Base-by-base conservation (phyloP, 805 yeast genomes). In the Diddensiella santjacobensis region DNA sequence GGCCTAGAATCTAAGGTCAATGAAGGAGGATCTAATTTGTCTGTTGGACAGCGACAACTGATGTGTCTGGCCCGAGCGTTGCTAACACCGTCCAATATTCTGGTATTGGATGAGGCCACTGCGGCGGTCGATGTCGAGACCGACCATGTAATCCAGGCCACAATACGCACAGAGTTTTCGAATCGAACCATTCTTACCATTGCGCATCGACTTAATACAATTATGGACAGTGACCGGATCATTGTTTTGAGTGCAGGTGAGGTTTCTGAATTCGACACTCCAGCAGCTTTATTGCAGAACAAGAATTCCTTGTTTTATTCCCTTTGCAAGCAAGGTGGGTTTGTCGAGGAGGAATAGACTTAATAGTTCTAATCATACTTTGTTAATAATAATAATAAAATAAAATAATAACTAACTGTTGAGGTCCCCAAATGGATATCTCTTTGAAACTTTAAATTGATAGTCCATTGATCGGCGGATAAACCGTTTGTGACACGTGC, bases 51-150 rank as follows among this genome's bases (percentile, higher is more conserved):
- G 69, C 77, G 87, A 56, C 97, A 89, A 67, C 71, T 90, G 49
- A 70, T 88, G 63, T 87, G 95, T 10, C 75, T 88, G 53, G 90
- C 95, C 2, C 75, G 96, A 57, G 93, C 96, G 0, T 71, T 89
- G 61, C 82, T 88, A 44, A 75, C 88, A 38, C 77, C 83, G 26
- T 77, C 93, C 2, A 82, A 80, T 62, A 81, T 88, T 49, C 71
- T 88, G 50, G 87, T 89, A 49, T 68, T 88, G 49, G 96, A 88
- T 64, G 96, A 89, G 67, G 96, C 85, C n/a, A 80, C 85, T 1
- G 93, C 96, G 0, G 87, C 95, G 11, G 93, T 87, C 24, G 96
- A 88, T 64, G 86, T 84, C 17, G 87, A 87, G 62, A 87, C 96
- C 1, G 96, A 88, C 61, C 74, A 78, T 55, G 73, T 87, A 45